Conservation (phyloP, 2,329 filamentous ascomycete genomes). For the Beauveria bassiana region DNA sequence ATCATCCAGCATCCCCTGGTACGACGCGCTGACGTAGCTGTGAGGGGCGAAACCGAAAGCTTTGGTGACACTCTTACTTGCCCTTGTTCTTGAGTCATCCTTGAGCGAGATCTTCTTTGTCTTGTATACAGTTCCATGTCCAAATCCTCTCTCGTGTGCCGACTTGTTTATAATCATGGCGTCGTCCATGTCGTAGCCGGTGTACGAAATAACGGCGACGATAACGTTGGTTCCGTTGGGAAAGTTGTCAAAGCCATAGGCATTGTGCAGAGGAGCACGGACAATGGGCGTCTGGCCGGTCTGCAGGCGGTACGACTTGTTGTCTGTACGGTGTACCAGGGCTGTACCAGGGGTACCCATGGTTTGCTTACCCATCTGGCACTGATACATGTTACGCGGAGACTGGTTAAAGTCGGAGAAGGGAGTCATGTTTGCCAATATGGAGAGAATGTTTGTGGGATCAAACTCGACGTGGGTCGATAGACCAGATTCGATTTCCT, state of each 20-base stretch:
- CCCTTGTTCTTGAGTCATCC: slow-evolving; percentile 63
- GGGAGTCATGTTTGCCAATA: slow-evolving; percentile 96
- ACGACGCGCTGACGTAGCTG: slow-evolving; percentile 61
- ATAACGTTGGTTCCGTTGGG: slow-evolving; percentile 93
- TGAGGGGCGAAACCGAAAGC: slow-evolving; percentile 87
- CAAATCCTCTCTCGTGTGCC: slow-evolving; percentile 90
- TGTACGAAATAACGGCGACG: slow-evolving; percentile 97
- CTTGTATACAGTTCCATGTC: slow-evolving; percentile 95
- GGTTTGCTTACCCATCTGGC: slow-evolving; percentile 98
- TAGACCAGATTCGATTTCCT: slow-evolving; percentile 78
- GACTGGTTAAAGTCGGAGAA: slow-evolving; percentile 99
- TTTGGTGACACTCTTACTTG: slow-evolving; percentile 63
- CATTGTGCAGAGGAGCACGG: slow-evolving; percentile 84
- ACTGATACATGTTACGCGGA: slow-evolving; percentile 98
- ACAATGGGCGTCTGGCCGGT: slow-evolving; percentile 95
- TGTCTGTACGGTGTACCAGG: slow-evolving; percentile 81
- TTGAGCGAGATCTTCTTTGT: slow-evolving; percentile 85
- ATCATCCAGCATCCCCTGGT: slow-evolving; percentile 68
- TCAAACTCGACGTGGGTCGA: slow-evolving; percentile 91
- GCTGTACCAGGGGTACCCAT: slow-evolving; percentile 95
- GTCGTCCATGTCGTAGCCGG: slow-evolving; percentile 99
- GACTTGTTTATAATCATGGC: slow-evolving; percentile 99
- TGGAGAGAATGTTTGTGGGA: slow-evolving; percentile 94
- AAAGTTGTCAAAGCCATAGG: slow-evolving; percentile 96
- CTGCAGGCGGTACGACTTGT: slow-evolving; percentile 92